Percentiles rank a stretch among this genome's conserved stretches.
phyloP scores from a whole-genome alignment of 768 basidiomycete species.

The Panaeolus cyanescens region DNA sequence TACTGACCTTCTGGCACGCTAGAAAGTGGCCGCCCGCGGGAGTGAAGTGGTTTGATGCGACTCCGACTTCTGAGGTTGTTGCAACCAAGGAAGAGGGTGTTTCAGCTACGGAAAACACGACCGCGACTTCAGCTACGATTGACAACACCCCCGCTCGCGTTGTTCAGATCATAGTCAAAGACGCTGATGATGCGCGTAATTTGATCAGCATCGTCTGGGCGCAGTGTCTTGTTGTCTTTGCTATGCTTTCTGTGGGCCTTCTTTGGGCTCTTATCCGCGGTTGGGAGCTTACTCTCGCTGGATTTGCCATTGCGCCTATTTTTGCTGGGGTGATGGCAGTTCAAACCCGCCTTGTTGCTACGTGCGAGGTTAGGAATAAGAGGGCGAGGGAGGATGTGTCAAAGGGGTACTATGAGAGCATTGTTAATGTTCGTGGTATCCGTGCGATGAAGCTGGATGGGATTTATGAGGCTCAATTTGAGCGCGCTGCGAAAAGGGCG shows the following conservation, averaged over 20 bases:
- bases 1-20: no score
- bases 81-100: no score
- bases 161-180: constrained; percentile 80
- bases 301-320: constrained; percentile 83
- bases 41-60: constrained; percentile 85
- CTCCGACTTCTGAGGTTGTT: not conserved
- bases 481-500: constrained; percentile 59
- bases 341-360: constrained; percentile 71
- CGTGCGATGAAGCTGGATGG: constrained; percentile 83
- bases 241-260: constrained; percentile 85
- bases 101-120: not conserved
- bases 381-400: constrained; percentile 83
- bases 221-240: constrained; percentile 69
- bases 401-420: constrained; percentile 83
- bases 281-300: constrained; percentile 93
- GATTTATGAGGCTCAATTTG: constrained; percentile 72
- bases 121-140: not conserved
- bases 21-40: no score
- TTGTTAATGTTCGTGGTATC: constrained; percentile 85
- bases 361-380: constrained; percentile 81
- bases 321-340: constrained; percentile 75
- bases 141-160: constrained; percentile 29
- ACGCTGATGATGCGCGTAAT: constrained; percentile 84
- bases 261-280: constrained; percentile 87
- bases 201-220: constrained; percentile 74